A percentile compares a stretch with the other conserved stretches of the same genome.
Evolutionary conservation across 2,329 filamentous ascomycete genomes (phyloP).

Genomic region (Mycosphaerella arachidis): DNA sequence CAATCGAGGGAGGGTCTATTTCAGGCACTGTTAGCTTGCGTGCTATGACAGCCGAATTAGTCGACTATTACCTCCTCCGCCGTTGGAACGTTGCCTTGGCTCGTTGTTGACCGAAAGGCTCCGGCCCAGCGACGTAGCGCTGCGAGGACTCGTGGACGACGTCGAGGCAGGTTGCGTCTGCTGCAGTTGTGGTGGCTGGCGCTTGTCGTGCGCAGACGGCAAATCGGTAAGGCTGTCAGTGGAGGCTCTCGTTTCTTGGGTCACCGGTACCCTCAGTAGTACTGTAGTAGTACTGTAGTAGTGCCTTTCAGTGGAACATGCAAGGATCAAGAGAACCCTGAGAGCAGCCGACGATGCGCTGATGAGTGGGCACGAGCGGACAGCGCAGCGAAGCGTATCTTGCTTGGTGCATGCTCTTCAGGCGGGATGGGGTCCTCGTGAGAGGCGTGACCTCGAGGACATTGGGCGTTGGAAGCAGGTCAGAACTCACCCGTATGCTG

Average conservation of each 20-base stretch:
- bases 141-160: not conserved
- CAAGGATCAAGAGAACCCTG: not conserved
- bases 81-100: not conserved
- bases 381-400: not conserved
- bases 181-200: not conserved
- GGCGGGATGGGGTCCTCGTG: too few species aligned
- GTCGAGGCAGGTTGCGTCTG: not conserved
- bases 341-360: not conserved
- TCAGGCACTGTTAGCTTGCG: not conserved
- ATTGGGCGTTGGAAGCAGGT: not conserved
- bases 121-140: not conserved
- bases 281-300: not conserved
- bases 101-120: not conserved
- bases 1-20: conserved; percentile 25
- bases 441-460: too few species aligned
- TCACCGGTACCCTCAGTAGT: not conserved
- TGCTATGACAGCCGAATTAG: not conserved
- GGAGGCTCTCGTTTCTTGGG: not conserved
- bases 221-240: not conserved
- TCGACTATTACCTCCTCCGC: not conserved
- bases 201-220: not conserved
- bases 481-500: conserved; percentile 11
- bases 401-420: not conserved
- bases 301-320: not conserved
- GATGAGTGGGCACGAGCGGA: not conserved